phyloP scores from a whole-genome alignment of 108 stramenopile species.

The Cyclotella atomus region DNA sequence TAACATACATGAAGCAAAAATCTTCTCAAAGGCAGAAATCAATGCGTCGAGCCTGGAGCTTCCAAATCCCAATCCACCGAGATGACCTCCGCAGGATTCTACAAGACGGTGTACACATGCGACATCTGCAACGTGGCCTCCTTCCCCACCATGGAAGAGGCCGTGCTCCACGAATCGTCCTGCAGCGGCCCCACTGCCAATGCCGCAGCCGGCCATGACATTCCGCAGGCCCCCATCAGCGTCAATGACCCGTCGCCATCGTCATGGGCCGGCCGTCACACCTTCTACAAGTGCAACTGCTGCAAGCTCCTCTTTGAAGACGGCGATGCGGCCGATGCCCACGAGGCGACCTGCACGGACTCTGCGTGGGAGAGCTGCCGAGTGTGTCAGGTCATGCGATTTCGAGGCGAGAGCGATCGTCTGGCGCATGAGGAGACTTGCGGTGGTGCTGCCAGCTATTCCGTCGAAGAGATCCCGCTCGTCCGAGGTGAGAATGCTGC shows the following conservation, averaged over 20 bases:
- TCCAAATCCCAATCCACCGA: no score
- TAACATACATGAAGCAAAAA: no score
- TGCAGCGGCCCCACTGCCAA: not conserved
- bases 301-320: not conserved
- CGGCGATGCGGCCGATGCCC: not conserved
- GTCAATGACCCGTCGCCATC: not conserved
- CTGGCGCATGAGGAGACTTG: not conserved
- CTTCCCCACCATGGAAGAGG: constrained; percentile 9
- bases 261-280: not conserved
- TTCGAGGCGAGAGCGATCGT: not conserved
- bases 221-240: not conserved
- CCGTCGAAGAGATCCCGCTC: not conserved
- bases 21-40: no score
- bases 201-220: not conserved
- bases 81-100: no score
- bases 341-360: not conserved
- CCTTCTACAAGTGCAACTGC: not conserved
- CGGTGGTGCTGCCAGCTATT: not conserved
- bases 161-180: not conserved
- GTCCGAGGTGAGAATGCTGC: not conserved
- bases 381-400: not conserved
- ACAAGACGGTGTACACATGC: not conserved
- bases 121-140: not conserved
- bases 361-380: not conserved
- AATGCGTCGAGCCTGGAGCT: no score